Conservation (phyloP, 371 early-diverging fungal species). For the Capillidium heterosporum region DNA sequence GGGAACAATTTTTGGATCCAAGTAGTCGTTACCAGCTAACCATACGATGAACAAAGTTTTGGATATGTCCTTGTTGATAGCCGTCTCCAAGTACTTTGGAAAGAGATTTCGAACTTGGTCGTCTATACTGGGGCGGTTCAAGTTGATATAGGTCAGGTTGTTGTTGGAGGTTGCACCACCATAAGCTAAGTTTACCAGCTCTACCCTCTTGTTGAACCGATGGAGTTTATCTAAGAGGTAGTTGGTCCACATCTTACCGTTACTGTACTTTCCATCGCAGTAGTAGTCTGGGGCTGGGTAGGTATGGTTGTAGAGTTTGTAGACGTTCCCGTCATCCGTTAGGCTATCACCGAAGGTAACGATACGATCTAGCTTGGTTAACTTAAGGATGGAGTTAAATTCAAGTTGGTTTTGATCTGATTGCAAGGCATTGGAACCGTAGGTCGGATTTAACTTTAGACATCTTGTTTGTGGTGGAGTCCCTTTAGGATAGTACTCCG, state of each 20-base stretch:
- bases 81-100: no score
- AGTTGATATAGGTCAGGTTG: neutral
- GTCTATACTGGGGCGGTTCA: neutral
- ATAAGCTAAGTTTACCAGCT: constrained; percentile 22
- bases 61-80: no score
- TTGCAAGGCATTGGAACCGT: no score
- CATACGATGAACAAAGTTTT: no score
- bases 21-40: no score
- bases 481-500: no score
- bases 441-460: no score
- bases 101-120: neutral
- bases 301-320: neutral
- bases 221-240: constrained; percentile 14
- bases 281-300: constrained; percentile 14
- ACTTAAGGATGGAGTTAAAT: no score
- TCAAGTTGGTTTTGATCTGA: no score
- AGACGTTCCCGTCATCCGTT: constrained; percentile 4
- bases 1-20: no score
- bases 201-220: constrained; percentile 8
- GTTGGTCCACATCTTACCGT: constrained; percentile 35
- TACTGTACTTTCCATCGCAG: constrained; percentile 25
- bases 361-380: neutral
- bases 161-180: constrained; percentile 34
- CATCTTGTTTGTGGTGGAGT: no score
- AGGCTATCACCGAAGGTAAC: constrained; percentile 3